These are phyloP conservation scores for Schizothecium vesticola DNA, from an alignment of 495 filamentous ascomycete species.

Conservation along the genomic window DNA sequence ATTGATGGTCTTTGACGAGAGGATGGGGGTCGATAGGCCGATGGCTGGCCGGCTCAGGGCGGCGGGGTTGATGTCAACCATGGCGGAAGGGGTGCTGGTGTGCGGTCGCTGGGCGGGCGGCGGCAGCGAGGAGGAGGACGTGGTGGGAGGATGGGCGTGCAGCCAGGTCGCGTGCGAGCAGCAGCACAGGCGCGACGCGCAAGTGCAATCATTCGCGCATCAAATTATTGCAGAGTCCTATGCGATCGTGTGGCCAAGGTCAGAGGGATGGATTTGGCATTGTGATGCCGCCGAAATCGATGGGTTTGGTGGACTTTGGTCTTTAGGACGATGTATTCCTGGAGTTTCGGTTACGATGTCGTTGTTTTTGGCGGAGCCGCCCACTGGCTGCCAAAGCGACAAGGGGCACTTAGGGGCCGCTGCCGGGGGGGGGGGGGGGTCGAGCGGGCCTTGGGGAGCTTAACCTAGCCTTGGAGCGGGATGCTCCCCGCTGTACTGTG, in stretches of 20 bases:
- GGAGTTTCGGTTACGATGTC: conserved; percentile 18
- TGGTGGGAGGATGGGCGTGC: conserved; percentile 15
- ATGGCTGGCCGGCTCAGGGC: conserved; percentile 64
- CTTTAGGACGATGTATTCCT: conserved; percentile 13
- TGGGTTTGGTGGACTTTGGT: conserved; percentile 16
- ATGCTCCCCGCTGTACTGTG: not conserved
- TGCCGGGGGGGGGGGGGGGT: not conserved
- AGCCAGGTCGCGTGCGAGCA: conserved; percentile 38
- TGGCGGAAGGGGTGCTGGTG: conserved; percentile 28
- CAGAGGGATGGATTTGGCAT: conserved; percentile 37
- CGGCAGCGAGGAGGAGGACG: conserved; percentile 7
- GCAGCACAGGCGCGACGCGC: conserved; percentile 40
- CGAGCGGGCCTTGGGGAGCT: not conserved
- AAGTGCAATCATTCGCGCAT: conserved; percentile 33
- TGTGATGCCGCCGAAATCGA: conserved; percentile 26
- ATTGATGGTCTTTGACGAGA: conserved; percentile 56
- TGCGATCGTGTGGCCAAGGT: conserved; percentile 35
- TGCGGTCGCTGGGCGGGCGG: conserved; percentile 5
- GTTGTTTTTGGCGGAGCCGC: conserved; percentile 26
- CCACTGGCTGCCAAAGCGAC: not conserved
- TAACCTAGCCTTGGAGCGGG: not conserved
- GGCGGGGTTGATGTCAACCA: conserved; percentile 83
- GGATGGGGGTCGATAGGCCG: conserved; percentile 56
- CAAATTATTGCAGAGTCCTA: conserved; percentile 24
- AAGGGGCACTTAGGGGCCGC: not conserved